phyloP scores from a whole-genome alignment of 2,329 filamentous ascomycete species.

The Monosporascus sp. region DNA sequence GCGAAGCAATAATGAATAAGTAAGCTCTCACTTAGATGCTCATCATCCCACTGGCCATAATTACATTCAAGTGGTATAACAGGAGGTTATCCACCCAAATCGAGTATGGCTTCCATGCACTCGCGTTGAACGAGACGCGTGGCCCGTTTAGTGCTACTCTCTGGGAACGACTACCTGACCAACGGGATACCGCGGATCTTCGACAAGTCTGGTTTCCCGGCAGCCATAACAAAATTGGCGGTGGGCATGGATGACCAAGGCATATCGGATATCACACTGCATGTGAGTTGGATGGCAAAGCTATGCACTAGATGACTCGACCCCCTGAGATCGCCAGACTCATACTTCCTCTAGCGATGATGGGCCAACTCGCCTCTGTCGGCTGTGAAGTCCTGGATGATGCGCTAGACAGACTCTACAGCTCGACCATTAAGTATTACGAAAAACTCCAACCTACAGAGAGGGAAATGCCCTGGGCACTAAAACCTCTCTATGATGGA shows the following conservation, averaged over 20 bases:
- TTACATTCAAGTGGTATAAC: constrained; percentile 48
- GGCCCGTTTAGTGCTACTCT: constrained; percentile 50
- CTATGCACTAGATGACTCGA: background rate
- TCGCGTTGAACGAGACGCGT: constrained; percentile 53
- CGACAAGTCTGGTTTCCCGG: constrained; percentile 64
- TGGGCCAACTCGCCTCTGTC: constrained; percentile 48
- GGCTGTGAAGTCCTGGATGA: constrained; percentile 41
- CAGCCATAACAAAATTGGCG: constrained; percentile 65
- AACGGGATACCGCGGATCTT: constrained; percentile 36
- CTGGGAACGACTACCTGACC: constrained; percentile 41
- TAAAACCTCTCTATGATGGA: constrained; percentile 40
- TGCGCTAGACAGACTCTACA: constrained; percentile 22
- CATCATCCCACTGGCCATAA: constrained; percentile 23
- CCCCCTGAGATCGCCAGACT: background rate
- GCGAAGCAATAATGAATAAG: constrained; percentile 41
- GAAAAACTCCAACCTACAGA: constrained; percentile 24
- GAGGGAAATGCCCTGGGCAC: constrained; percentile 34
- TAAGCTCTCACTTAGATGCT: constrained; percentile 15
- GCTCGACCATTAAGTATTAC: constrained; percentile 35
- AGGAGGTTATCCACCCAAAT: constrained; percentile 47
- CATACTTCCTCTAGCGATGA: constrained; percentile 40
- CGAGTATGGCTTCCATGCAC: constrained; percentile 54
- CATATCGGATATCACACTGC: constrained; percentile 29
- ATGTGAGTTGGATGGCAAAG: constrained; percentile 18
- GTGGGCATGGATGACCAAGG: constrained; percentile 57